Conservation (phyloP, 768 basidiomycete species). For the Chalciporus chontae region DNA sequence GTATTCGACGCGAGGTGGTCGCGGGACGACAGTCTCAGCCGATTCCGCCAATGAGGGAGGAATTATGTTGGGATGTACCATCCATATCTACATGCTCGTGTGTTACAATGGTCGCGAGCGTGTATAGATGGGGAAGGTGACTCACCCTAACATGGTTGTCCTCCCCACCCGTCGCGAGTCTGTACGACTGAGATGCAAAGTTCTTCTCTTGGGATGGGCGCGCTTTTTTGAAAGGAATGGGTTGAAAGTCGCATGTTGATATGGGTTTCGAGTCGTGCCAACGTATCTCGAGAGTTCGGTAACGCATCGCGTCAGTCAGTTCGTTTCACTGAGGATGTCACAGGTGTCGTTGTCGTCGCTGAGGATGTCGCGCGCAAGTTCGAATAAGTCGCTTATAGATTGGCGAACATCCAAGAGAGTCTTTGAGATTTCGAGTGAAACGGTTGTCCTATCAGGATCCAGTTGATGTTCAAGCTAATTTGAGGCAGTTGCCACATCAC, state of each 20-base stretch:
- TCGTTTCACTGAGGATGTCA: not conserved
- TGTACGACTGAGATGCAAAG: constrained; percentile 73
- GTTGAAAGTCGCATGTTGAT: constrained; percentile 95
- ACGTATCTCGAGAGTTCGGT: constrained; percentile 87
- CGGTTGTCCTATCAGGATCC: constrained; percentile 9
- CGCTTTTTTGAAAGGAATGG: constrained; percentile 76
- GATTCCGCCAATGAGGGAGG: constrained; percentile 53
- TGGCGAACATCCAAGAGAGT: constrained; percentile 1
- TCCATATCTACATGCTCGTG: constrained; percentile 66
- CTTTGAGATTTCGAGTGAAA: not conserved
- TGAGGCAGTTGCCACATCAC: constrained; percentile 12
- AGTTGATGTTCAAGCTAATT: not conserved
- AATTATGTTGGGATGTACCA: constrained; percentile 88
- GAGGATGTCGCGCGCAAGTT: constrained; percentile 3
- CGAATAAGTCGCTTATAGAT: constrained; percentile 7
- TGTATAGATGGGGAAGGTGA: constrained; percentile 22
- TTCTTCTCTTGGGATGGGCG: constrained; percentile 55
- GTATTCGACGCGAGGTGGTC: constrained; percentile 90
- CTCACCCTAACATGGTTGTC: constrained; percentile 95
- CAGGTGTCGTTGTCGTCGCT: constrained; percentile 7
- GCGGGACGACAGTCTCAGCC: constrained; percentile 35
- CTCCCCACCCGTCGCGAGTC: constrained; percentile 92
- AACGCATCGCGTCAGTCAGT: constrained; percentile 55
- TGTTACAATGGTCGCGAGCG: constrained; percentile 3
- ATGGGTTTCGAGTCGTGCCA: constrained; percentile 97